Evolutionary conservation across 1,284 basidiomycete genomes (phyloP).

Genomic region (Cystobasidium sp.): DNA sequence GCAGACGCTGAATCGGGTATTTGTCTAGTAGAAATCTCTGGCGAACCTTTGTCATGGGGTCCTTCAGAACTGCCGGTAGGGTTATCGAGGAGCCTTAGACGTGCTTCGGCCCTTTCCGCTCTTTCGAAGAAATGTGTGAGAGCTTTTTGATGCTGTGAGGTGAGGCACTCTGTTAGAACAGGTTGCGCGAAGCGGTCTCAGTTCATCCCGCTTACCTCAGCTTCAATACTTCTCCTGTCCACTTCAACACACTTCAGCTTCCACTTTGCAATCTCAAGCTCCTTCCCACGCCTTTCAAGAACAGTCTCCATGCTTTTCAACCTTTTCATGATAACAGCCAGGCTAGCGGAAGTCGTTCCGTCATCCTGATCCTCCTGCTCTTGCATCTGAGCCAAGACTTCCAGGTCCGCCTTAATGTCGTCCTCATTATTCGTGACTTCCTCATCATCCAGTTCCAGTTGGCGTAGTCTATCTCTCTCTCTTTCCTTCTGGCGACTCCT

Average conservation of each 20-base stretch:
- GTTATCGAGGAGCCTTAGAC: conserved; percentile 19
- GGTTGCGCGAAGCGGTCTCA: too few relatives aligned
- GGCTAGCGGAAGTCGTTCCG: not conserved
- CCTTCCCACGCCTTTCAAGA: conserved; percentile 41
- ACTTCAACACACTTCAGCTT: conserved; percentile 44
- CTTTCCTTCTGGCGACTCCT: conserved; percentile 5
- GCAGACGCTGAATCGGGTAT: not conserved
- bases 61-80: not conserved
- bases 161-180: not conserved
- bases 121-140: conserved; percentile 32
- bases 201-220: conserved; percentile 15
- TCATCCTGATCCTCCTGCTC: conserved; percentile 1
- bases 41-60: not conserved
- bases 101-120: conserved; percentile 41
- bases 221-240: conserved; percentile 29
- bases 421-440: conserved; percentile 24
- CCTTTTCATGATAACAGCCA: not conserved
- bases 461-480: conserved; percentile 4
- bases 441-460: conserved; percentile 29
- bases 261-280: conserved; percentile 45
- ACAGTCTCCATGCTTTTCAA: conserved; percentile 39
- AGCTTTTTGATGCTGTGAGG: conserved; percentile 32
- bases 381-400: conserved; percentile 24
- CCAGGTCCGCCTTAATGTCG: conserved; percentile 25
- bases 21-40: not conserved